A percentile compares a stretch with the other conserved stretches of the same genome.
Evolutionary conservation across 768 basidiomycete species (phyloP).

Genomic region (Heimioporus sp.): DNA sequence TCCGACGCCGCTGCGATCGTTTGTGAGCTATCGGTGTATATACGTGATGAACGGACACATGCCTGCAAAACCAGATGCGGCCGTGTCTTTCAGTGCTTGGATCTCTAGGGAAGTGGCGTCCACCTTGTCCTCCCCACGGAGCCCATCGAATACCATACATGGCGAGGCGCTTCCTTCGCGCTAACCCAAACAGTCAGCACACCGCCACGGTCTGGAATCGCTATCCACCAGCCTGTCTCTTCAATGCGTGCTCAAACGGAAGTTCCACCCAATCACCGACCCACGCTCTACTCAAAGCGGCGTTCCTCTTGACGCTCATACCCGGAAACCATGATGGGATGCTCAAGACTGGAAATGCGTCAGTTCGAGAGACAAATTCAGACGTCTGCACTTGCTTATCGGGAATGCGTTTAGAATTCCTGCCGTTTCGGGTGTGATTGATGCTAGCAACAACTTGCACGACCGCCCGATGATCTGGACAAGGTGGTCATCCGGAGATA

Average conservation of each 20-base stretch:
- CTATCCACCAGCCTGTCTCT: background rate
- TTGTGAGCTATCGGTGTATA: no score
- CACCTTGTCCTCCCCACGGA: background rate
- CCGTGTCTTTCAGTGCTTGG: no score
- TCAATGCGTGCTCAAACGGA: conserved; percentile 2
- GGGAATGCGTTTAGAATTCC: background rate
- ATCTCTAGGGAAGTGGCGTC: no score
- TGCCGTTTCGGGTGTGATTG: background rate
- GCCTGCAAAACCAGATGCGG: no score
- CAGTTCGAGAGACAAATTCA: background rate
- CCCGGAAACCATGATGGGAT: conserved; percentile 11
- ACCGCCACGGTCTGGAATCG: background rate
- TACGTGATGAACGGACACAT: no score
- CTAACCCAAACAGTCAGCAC: background rate
- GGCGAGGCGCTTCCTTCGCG: background rate
- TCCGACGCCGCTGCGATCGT: no score
- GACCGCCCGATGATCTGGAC: background rate
- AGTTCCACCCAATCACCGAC: background rate
- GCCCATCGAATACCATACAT: conserved; percentile 7
- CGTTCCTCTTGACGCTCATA: conserved; percentile 8
- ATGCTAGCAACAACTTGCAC: background rate
- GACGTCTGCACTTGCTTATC: conserved; percentile 1
- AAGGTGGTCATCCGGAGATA: conserved; percentile 6
- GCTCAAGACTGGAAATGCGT: background rate
- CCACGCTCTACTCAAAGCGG: background rate